Conservation (phyloP, 1,139 yeast species). For the Pichia sp. region DNA sequence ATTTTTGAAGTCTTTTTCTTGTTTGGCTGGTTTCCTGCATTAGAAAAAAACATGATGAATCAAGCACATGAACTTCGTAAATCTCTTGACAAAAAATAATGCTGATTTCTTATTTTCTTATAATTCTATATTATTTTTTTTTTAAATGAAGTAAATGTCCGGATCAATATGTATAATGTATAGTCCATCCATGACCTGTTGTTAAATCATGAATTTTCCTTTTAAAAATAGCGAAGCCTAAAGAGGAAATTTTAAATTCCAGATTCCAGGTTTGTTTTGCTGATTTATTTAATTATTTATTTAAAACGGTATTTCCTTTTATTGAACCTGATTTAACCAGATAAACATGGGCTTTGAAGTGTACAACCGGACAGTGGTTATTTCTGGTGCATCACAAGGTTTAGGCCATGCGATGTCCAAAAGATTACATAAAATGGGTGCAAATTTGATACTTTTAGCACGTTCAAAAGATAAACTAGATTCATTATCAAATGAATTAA, state of each 20-base stretch:
- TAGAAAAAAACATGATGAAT: slow-evolving; percentile 41
- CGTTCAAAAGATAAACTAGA: slow-evolving; percentile 59
- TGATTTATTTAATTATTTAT: not conserved
- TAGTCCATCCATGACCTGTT: too few species aligned
- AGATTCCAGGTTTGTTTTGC: not conserved
- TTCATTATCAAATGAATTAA: slow-evolving; percentile 32
- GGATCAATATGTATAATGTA: too few species aligned
- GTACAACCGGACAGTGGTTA: slow-evolving; percentile 56
- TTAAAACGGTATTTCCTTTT: not conserved
- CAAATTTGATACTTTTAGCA: slow-evolving; percentile 68
- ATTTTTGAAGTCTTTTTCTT: slow-evolving; percentile 67
- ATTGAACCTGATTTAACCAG: too few species aligned
- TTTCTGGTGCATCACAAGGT: slow-evolving; percentile 96
- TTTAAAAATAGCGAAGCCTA: too few species aligned
- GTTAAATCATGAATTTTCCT: too few species aligned
- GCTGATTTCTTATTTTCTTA: too few species aligned
- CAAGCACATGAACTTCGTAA: slow-evolving; percentile 5
- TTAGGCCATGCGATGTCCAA: slow-evolving; percentile 77
- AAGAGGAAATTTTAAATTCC: too few species aligned
- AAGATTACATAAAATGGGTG: slow-evolving; percentile 44
- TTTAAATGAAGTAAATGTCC: too few species aligned
- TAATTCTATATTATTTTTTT: too few species aligned
- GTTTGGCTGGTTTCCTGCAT: slow-evolving; percentile 52
- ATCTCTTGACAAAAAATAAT: not conserved
- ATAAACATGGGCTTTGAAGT: slow-evolving; percentile 23